phyloP scores from a whole-genome alignment of 352 stramenopile genomes.

The Phytophthora tentaculata region DNA sequence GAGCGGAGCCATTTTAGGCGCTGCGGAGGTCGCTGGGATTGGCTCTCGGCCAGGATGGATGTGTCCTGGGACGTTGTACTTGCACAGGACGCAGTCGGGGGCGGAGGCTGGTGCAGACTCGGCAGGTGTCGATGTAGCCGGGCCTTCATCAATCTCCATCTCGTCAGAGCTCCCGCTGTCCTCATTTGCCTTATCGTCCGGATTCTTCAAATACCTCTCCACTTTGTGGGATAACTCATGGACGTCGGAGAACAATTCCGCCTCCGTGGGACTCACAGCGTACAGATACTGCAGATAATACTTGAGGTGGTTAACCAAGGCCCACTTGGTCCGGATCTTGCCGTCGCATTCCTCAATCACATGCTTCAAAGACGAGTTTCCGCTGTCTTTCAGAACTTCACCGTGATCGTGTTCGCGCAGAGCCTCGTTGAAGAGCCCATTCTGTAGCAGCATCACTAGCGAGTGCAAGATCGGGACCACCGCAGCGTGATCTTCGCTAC shows the following conservation, averaged over 20 bases:
- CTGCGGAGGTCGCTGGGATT: constrained; percentile 21
- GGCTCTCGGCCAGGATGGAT: constrained; percentile 64
- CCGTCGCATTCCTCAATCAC: constrained; percentile 55
- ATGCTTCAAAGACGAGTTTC: constrained; percentile 31
- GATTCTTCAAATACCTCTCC: constrained; percentile 44
- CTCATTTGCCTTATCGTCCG: constrained; percentile 11
- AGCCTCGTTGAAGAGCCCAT: constrained; percentile 64
- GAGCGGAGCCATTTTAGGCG: constrained; percentile 24
- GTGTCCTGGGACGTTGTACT: constrained; percentile 80
- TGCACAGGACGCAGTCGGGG: constrained; percentile 71
- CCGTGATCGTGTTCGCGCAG: constrained; percentile 28
- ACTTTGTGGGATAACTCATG: constrained; percentile 52
- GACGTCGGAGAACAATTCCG: constrained; percentile 63
- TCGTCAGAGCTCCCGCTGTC: constrained; percentile 22
- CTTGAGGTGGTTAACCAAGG: constrained; percentile 61
- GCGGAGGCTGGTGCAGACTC: constrained; percentile 20
- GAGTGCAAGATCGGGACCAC: constrained; percentile 66
- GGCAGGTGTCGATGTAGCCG: constrained; percentile 12
- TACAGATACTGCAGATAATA: constrained; percentile 84
- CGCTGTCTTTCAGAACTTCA: constrained; percentile 25
- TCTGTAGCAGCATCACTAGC: constrained; percentile 55
- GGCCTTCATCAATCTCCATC: constrained; percentile 29
- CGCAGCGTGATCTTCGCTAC: constrained; percentile 78
- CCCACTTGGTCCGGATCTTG: constrained; percentile 55
- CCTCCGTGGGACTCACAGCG: constrained; percentile 74